These are phyloP conservation scores for Russula vinacea DNA, from an alignment of 768 basidiomycete genomes.

Conservation along the genomic window DNA sequence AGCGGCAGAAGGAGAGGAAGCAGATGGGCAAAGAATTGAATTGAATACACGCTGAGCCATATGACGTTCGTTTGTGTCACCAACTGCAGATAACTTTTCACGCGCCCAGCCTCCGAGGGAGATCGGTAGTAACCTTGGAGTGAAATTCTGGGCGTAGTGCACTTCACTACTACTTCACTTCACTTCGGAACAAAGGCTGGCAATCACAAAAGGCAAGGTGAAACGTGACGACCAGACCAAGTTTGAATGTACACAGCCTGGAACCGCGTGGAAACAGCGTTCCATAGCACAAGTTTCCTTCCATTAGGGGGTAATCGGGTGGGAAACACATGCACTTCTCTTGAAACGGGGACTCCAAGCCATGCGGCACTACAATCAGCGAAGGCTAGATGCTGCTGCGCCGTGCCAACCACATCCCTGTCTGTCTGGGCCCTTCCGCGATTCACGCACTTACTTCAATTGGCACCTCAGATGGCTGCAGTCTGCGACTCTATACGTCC, in stretches of 20 bases:
- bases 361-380: constrained; percentile 9
- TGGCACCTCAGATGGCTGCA: neutral
- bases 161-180: neutral
- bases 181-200: neutral
- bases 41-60: neutral
- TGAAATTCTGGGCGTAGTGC: constrained; percentile 3
- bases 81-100: neutral
- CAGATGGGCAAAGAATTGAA: constrained; percentile 7
- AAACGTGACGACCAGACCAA: constrained; percentile 8
- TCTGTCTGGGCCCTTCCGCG: neutral
- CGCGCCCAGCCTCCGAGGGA: neutral
- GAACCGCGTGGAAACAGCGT: constrained; percentile 24
- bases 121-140: neutral
- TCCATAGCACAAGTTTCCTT: neutral
- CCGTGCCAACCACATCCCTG: neutral
- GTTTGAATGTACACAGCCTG: neutral
- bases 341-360: constrained; percentile 9
- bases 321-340: constrained; percentile 1
- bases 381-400: constrained; percentile 1
- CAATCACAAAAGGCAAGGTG: constrained; percentile 8
- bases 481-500: neutral
- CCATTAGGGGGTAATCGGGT: neutral
- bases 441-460: neutral
- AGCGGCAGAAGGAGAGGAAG: constrained; percentile 13
- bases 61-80: neutral